Evolutionary conservation across 352 stramenopile genomes (phyloP).

Genomic region (Phytophthora sp.): DNA sequence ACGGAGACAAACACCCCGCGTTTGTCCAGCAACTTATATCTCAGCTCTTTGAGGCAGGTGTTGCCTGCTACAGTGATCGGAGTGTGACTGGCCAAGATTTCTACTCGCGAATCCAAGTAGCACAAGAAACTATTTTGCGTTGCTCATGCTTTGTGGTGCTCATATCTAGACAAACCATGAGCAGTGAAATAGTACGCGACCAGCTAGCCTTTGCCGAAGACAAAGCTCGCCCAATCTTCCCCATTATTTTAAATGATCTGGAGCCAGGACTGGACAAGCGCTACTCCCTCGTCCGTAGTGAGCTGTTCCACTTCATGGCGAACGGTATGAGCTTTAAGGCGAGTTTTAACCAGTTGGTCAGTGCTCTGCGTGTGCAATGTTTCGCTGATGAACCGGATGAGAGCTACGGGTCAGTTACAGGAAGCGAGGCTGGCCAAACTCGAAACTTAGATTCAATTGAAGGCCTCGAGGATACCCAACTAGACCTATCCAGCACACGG

Average conservation of each 20-base stretch:
- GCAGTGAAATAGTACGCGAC: constrained; percentile 64
- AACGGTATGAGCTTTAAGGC: constrained; percentile 46
- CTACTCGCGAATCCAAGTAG: constrained; percentile 11
- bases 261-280: constrained; percentile 65
- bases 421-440: constrained; percentile 9
- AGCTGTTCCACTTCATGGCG: constrained; percentile 72
- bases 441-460: constrained; percentile 15
- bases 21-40: constrained; percentile 19
- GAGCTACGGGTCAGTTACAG: constrained; percentile 3
- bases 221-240: constrained; percentile 70
- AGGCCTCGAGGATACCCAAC: constrained; percentile 4
- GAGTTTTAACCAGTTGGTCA: constrained; percentile 38
- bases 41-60: neutral
- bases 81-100: constrained; percentile 23
- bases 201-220: constrained; percentile 77
- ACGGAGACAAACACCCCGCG: constrained; percentile 15
- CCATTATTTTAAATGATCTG: constrained; percentile 64
- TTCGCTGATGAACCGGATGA: neutral
- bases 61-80: constrained; percentile 23
- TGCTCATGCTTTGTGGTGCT: constrained; percentile 71
- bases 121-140: constrained; percentile 66
- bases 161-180: constrained; percentile 58
- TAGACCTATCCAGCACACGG: constrained; percentile 16
- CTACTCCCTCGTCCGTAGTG: constrained; percentile 67
- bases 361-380: neutral